These are phyloP conservation scores for Ceratobasidium sp. DNA, from an alignment of 1,284 basidiomycete species.

Conservation along the genomic window DNA sequence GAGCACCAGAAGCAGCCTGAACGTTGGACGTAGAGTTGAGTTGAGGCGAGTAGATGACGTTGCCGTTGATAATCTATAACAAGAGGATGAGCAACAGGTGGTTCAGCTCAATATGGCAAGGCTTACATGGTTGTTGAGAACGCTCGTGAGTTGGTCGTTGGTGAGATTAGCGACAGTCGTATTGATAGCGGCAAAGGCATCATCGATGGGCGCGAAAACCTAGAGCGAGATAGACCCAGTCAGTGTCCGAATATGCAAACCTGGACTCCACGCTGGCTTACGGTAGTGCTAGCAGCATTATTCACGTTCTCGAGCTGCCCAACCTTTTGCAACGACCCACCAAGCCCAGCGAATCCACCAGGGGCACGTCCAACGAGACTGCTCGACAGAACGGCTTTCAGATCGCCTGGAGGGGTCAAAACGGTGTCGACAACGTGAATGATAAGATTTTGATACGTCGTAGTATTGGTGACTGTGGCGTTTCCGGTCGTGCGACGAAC, in stretches of 20 bases:
- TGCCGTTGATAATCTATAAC: constrained; percentile 56
- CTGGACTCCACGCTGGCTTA: constrained; percentile 50
- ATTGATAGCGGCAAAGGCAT: constrained; percentile 51
- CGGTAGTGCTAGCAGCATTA: not conserved
- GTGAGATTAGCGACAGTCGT: constrained; percentile 37
- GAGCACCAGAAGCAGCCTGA: constrained; percentile 58
- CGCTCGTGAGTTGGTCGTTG: constrained; percentile 50
- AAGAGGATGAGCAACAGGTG: not conserved
- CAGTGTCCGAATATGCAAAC: constrained; percentile 42
- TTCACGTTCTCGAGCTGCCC: constrained; percentile 21
- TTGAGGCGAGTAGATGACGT: constrained; percentile 58
- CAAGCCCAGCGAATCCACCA: constrained; percentile 22
- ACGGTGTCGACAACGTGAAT: constrained; percentile 57
- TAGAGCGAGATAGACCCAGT: constrained; percentile 53
- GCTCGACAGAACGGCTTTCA: constrained; percentile 53
- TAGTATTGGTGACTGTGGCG: constrained; percentile 53
- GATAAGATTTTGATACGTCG: constrained; percentile 55
- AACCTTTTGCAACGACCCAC: constrained; percentile 30
- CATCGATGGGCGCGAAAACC: constrained; percentile 59
- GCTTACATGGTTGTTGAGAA: constrained; percentile 53
- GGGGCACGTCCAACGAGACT: constrained; percentile 53
- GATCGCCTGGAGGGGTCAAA: constrained; percentile 55
- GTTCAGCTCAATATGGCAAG: not conserved
- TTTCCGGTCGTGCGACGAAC: constrained; percentile 51
- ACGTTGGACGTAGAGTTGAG: constrained; percentile 54